phyloP scores from a whole-genome alignment of 2,329 filamentous ascomycete genomes.

The Falciphora oryzae region DNA sequence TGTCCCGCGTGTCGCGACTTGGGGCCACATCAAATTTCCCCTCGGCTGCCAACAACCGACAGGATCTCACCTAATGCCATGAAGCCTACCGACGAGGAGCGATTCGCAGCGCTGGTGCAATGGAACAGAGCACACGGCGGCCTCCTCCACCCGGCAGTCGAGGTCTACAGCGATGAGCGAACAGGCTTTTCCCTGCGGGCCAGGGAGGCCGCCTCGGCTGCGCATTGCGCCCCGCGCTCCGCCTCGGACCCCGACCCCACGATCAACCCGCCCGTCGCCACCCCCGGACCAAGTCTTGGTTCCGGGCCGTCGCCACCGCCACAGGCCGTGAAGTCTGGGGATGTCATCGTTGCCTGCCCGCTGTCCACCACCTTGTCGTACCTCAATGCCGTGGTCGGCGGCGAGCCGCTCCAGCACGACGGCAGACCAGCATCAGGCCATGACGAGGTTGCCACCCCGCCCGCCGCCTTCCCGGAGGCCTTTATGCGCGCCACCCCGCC shows the following conservation, averaged over 20 bases:
- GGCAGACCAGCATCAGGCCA: slow-evolving; percentile 11
- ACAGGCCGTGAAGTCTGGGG: slow-evolving; percentile 26
- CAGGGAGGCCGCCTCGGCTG: slow-evolving; percentile 23
- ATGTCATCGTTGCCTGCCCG: slow-evolving; percentile 46
- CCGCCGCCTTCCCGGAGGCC: slow-evolving; percentile 34
- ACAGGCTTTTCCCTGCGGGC: slow-evolving; percentile 52
- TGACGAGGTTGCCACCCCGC: slow-evolving; percentile 11
- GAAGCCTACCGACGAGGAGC: slow-evolving; percentile 19
- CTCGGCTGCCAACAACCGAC: too few species aligned
- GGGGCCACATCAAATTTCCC: too few species aligned
- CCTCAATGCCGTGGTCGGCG: slow-evolving; percentile 42
- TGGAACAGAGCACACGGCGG: slow-evolving; percentile 46
- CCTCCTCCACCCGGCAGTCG: slow-evolving; percentile 42
- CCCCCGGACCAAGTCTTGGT: neutral
- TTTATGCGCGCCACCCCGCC: slow-evolving; percentile 47
- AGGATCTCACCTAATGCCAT: slow-evolving; percentile 15
- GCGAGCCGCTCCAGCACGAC: slow-evolving; percentile 8
- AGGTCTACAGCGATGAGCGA: slow-evolving; percentile 44
- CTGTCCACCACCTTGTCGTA: slow-evolving; percentile 51
- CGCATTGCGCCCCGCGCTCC: neutral
- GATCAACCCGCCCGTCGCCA: neutral
- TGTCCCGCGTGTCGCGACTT: too few species aligned
- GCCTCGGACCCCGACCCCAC: neutral
- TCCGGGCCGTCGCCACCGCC: too few species aligned
- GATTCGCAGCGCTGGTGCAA: slow-evolving; percentile 32